Conservation (phyloP, 495 filamentous ascomycete species). For the Pyronema omphalodes region DNA sequence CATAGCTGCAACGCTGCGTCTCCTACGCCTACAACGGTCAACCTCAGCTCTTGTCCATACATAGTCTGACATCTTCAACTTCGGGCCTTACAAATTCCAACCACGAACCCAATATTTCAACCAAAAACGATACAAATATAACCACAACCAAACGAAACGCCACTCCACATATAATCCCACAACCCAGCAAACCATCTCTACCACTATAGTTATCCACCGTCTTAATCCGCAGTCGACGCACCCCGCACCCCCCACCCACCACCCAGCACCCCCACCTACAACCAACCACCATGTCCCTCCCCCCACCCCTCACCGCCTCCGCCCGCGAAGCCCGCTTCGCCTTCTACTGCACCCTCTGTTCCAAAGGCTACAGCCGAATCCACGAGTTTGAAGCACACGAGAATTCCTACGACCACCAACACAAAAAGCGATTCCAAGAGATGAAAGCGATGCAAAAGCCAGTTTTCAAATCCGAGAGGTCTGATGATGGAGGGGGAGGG, state of each 20-base stretch:
- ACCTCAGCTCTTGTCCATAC: too few species aligned
- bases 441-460: constrained; percentile 40
- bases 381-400: constrained; percentile 47
- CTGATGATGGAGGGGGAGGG: constrained; percentile 8
- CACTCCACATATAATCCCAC: too few species aligned
- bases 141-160: too few species aligned
- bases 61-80: too few species aligned
- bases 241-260: neutral
- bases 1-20: too few species aligned
- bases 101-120: too few species aligned
- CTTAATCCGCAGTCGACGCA: too few species aligned
- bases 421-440: constrained; percentile 44
- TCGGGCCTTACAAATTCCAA: too few species aligned
- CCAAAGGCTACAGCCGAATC: constrained; percentile 42
- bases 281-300: constrained; percentile 25
- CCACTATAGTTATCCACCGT: too few species aligned
- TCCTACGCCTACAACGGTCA: too few species aligned
- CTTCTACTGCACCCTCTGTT: constrained; percentile 58
- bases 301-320: constrained; percentile 52
- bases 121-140: too few species aligned
- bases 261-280: neutral
- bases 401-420: constrained; percentile 42
- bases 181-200: too few species aligned
- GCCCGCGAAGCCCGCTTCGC: constrained; percentile 73
- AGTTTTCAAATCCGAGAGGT: constrained; percentile 7